These are phyloP conservation scores for Paracorniculantispora psalliotae DNA, from an alignment of 2,329 filamentous ascomycete genomes.

Conservation along the genomic window DNA sequence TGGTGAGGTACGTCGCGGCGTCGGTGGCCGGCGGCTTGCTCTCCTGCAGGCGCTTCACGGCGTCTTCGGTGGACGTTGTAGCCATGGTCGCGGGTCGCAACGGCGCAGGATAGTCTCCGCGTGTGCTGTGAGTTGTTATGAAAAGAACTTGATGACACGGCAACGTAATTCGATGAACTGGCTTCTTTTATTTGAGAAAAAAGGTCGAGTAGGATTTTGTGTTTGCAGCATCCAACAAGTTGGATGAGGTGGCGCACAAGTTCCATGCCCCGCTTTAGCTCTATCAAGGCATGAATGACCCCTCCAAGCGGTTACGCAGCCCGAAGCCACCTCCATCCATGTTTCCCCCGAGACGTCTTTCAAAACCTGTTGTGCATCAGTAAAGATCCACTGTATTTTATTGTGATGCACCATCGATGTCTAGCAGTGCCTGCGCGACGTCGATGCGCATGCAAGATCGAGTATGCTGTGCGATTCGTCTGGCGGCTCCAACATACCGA, in stretches of 20 bases:
- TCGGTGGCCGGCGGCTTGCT: constrained; percentile 53
- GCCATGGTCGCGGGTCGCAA: constrained; percentile 22
- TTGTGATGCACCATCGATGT: not conserved
- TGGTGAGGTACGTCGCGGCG: constrained; percentile 71
- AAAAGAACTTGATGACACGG: not conserved
- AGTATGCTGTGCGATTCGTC: not conserved
- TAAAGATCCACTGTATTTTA: not conserved
- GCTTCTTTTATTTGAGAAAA: no score
- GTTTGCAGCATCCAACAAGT: not conserved
- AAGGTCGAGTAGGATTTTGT: not conserved
- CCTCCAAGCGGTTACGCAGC: constrained; percentile 6
- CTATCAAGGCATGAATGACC: not conserved
- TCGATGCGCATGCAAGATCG: not conserved
- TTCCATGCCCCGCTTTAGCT: constrained; percentile 8
- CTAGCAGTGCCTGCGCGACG: not conserved
- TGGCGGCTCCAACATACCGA: not conserved
- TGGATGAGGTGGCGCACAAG: not conserved
- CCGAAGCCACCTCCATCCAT: not conserved
- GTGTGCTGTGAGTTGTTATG: no score
- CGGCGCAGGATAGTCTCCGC: no score
- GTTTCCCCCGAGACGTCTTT: not conserved
- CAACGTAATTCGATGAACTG: no score
- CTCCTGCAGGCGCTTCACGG: constrained; percentile 43
- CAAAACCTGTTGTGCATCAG: not conserved
- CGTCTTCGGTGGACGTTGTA: constrained; percentile 33